Conservation (phyloP, 768 basidiomycete genomes). For the Termitomyces sp. region DNA sequence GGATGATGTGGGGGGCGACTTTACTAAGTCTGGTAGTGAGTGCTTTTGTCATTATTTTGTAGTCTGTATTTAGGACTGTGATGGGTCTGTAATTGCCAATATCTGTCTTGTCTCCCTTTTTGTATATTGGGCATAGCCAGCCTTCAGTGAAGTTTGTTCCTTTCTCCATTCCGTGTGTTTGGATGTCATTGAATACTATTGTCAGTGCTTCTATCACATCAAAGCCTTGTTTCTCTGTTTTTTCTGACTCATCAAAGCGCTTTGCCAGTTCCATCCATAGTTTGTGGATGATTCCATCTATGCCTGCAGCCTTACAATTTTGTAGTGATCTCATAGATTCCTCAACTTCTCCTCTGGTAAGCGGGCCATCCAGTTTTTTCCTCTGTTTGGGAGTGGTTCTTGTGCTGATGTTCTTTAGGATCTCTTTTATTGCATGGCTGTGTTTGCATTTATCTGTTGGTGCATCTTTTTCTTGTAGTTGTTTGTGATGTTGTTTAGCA, state of each 20-base stretch:
- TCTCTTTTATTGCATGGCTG: too few relatives aligned
- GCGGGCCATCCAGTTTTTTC: constrained; percentile 3
- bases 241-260: background rate
- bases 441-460: too few relatives aligned
- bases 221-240: background rate
- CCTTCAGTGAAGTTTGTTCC: background rate
- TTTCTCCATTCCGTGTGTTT: background rate
- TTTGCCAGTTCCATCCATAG: constrained; percentile 10
- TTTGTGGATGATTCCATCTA: constrained; percentile 22
- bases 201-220: constrained; percentile 1
- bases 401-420: too few relatives aligned
- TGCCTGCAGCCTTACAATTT: constrained; percentile 15
- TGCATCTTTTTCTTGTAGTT: constrained; percentile 16
- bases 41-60: constrained; percentile 4
- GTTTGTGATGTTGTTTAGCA: constrained; percentile 20
- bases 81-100: background rate
- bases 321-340: constrained; percentile 7
- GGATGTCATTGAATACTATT: constrained; percentile 2
- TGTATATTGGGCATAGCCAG: background rate
- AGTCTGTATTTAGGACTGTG: background rate
- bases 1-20: background rate
- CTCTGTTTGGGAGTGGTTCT: background rate
- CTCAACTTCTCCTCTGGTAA: background rate
- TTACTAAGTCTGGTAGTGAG: background rate
- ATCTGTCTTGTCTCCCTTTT: background rate